Evolutionary conservation across 495 filamentous ascomycete genomes (phyloP), one percentile per base, ranked within the genome.

Genomic region (Penicillium diatomitis): DNA sequence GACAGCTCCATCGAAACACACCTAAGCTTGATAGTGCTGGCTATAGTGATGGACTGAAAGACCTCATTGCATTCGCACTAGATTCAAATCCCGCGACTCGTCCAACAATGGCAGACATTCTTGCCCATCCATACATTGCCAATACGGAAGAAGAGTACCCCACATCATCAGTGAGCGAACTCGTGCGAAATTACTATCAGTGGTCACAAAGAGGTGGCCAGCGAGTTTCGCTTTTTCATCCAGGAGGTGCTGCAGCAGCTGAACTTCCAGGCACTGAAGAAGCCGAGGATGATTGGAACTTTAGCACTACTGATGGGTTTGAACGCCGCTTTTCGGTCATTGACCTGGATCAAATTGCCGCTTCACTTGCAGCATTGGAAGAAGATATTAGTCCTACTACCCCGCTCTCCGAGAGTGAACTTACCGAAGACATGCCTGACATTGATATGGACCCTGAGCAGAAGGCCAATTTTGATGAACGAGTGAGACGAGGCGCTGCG

Each of bases 181-280:
- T 98, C 2, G 84, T 97, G 33, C 75, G 81, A 38, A 84, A 81
- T 9, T 97, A 91, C 63, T 86, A 85, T 54, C 68, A 81, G 4
- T 98, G 92, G 92, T 88, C 92, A 51, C 79, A 81, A 33, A 74
- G 80, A 50, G 92, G 92, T 35, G 91, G 90, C 5, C 84, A 85
- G 47, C 77, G 94, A 47, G 79, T 77, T 39, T 97, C 91, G 6
- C 73, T 98, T 6, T 95, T 95, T 53, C 78, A 81, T 28, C 75
- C 78, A 1, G 81, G 80, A 35, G 88, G 90, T 46, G 88, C 88
- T 27, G 80, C 82, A 32, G 82, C 81, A 29, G 77, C 80, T 27
- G 71, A 78, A 38, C 57, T 72, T 34, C 64, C 71, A 42, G 56
- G 60, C 57, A 40, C 58, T 59, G 71, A 77, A 11, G 54, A 66